Evolutionary conservation across 257 asterid genomes (phyloP), one percentile per base, ranked within the genome.

Genomic region (Capsicum pubescens): DNA sequence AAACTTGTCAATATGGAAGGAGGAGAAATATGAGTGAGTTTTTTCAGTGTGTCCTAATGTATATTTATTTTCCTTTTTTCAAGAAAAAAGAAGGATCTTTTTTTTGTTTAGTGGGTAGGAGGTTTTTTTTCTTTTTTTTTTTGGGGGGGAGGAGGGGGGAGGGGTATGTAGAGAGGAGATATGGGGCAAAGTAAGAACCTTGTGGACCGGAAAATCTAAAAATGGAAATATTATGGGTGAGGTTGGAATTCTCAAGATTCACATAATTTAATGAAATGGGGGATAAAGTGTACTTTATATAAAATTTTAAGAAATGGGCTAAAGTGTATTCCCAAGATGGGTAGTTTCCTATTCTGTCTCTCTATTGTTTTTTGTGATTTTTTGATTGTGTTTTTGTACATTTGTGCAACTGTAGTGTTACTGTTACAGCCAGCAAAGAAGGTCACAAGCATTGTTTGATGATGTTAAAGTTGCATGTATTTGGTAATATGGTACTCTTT

Each of bases 201-300:
- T 85, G 89, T 84, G 86, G 91, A 83, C 90, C 85, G 64, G 68
- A 79, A 59, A 82, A 71, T 68, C 72, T 77, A 26, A 59, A 48
- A 46, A 2, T n/a, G 59, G 83, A 67, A 76, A 42, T 84, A 56
- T 21, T 35, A 66, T 52, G 13, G 8, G 84, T 63, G 48, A 17
- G 77, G 60, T 61, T 44, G 77, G 8, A 8, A 13, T 81, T 81
- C 21, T 81, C 78, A 19, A 82, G 72, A 83, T 71, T 70, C 17
- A 12, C n/a, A 15, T 35, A 78, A 17, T 59, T 17, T 59, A 17
- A n/a, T 8, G 63, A 17, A 55, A 58, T 78, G 46, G 46, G 61
- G 61, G 52, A 7, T 78, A 15, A 26, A 77, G 13, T 54, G 42
- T 54, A 52, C 63, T 55, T 55, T 76, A 12, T 17, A 9, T 12